A percentile compares a stretch with the other conserved stretches of the same genome.
Evolutionary conservation across 306 rosid species (phyloP).

Genomic region (Nissolia schottii): DNA sequence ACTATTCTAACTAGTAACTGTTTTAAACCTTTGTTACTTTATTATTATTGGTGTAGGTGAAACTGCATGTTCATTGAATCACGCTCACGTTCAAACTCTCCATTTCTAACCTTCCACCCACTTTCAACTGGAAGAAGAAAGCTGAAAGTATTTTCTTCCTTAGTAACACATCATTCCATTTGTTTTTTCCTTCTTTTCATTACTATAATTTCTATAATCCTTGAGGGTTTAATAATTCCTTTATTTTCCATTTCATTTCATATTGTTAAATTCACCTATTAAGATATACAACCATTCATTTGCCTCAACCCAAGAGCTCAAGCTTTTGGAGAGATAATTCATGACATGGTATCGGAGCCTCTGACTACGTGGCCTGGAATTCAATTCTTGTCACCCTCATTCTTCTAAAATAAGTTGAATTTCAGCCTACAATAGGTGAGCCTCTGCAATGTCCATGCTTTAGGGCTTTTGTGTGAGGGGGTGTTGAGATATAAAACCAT

Average conservation of each 20-base stretch:
- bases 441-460: no score
- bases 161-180: background rate
- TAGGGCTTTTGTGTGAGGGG: no score
- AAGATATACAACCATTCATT: no score
- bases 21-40: background rate
- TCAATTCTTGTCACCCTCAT: no score
- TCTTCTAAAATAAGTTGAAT: no score
- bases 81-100: background rate
- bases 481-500: no score
- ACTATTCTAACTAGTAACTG: background rate
- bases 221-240: background rate
- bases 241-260: background rate
- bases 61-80: background rate
- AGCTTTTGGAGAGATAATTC: no score
- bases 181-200: constrained; percentile 7
- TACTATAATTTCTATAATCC: background rate
- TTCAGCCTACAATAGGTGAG: no score
- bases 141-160: background rate
- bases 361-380: no score
- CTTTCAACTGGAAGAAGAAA: background rate
- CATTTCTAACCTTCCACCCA: background rate
- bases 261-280: background rate
- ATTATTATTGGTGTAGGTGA: background rate
- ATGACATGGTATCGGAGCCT: no score
- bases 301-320: no score